Conservation (phyloP, 495 filamentous ascomycete species). For the Trichoderma gamsii region DNA sequence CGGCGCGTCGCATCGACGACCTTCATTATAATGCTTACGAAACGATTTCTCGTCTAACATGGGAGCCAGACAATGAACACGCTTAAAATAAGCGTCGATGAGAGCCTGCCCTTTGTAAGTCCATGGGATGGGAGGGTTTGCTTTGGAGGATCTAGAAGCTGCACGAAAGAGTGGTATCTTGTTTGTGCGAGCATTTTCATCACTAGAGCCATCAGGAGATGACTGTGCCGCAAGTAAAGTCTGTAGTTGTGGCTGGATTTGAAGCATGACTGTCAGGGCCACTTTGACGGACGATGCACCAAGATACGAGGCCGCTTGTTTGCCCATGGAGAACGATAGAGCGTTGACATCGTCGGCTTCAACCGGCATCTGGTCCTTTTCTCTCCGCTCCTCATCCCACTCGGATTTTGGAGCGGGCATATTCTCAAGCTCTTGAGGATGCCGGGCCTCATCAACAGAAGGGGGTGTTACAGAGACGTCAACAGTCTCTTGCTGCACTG, state of each 20-base stretch:
- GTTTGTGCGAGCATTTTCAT: conserved; percentile 35
- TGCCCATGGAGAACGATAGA: conserved; percentile 63
- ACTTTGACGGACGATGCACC: conserved; percentile 80
- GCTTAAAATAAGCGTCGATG: conserved; percentile 71
- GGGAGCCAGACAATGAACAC: conserved; percentile 67
- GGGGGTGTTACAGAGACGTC: conserved; percentile 39
- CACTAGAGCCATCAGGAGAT: conserved; percentile 26
- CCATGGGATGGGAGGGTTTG: conserved; percentile 50
- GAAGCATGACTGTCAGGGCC: conserved; percentile 73
- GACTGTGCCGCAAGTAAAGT: conserved; percentile 50
- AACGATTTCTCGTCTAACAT: conserved; percentile 73
- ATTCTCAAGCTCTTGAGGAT: conserved; percentile 40
- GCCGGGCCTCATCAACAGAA: conserved; percentile 36
- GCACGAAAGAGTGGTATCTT: conserved; percentile 45
- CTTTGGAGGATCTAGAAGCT: conserved; percentile 38
- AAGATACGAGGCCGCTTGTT: conserved; percentile 65
- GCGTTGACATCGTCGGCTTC: conserved; percentile 80
- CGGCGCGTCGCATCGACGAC: conserved; percentile 58
- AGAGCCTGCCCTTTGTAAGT: conserved; percentile 56
- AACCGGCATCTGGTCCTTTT: conserved; percentile 53
- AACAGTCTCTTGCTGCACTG: conserved; percentile 30
- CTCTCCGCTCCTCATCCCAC: conserved; percentile 53
- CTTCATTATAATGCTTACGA: conserved; percentile 63
- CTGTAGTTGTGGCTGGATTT: conserved; percentile 59
- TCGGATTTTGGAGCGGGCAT: conserved; percentile 48